These are phyloP conservation scores for Penicillium crustosum DNA, from an alignment of 2,329 filamentous ascomycete species.

Conservation along the genomic window DNA sequence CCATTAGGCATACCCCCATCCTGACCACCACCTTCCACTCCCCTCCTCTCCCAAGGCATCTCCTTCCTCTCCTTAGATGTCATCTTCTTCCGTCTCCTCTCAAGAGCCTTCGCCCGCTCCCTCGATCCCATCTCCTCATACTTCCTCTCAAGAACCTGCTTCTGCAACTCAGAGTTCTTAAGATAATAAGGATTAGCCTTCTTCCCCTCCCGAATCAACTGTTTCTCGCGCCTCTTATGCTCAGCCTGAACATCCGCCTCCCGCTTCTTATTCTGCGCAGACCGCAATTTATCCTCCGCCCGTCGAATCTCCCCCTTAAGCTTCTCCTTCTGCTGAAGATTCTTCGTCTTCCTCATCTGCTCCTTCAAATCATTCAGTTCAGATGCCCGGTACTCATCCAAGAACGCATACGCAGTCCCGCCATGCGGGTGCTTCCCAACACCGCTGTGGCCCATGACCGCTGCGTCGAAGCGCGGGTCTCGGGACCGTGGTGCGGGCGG, in stretches of 20 bases:
- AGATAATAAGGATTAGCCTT: slow-evolving; percentile 76
- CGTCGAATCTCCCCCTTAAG: slow-evolving; percentile 72
- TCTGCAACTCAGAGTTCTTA: slow-evolving; percentile 90
- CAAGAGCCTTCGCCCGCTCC: slow-evolving; percentile 80
- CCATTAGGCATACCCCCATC: slow-evolving; percentile 19
- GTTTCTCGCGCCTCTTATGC: slow-evolving; percentile 80
- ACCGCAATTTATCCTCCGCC: slow-evolving; percentile 75
- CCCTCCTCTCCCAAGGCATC: slow-evolving; percentile 59
- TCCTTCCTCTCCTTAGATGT: slow-evolving; percentile 80
- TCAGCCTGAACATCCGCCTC: slow-evolving; percentile 68
- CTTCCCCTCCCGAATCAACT: slow-evolving; percentile 83
- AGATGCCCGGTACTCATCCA: slow-evolving; percentile 79
- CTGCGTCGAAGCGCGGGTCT: slow-evolving; percentile 85
- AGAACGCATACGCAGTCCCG: slow-evolving; percentile 78
- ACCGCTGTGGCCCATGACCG: slow-evolving; percentile 44
- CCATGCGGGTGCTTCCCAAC: slow-evolving; percentile 40
- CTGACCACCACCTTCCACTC: slow-evolving; percentile 28
- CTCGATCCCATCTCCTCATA: slow-evolving; percentile 81
- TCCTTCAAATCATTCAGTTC: slow-evolving; percentile 75
- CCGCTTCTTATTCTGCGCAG: slow-evolving; percentile 67
- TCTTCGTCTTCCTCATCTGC: slow-evolving; percentile 67
- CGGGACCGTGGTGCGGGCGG: slow-evolving; percentile 61
- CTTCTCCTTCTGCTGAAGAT: slow-evolving; percentile 62
- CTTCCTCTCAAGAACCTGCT: slow-evolving; percentile 73
- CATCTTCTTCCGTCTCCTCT: slow-evolving; percentile 86